Conservation (phyloP, 768 basidiomycete genomes). For the Fomitopsis pulvina region DNA sequence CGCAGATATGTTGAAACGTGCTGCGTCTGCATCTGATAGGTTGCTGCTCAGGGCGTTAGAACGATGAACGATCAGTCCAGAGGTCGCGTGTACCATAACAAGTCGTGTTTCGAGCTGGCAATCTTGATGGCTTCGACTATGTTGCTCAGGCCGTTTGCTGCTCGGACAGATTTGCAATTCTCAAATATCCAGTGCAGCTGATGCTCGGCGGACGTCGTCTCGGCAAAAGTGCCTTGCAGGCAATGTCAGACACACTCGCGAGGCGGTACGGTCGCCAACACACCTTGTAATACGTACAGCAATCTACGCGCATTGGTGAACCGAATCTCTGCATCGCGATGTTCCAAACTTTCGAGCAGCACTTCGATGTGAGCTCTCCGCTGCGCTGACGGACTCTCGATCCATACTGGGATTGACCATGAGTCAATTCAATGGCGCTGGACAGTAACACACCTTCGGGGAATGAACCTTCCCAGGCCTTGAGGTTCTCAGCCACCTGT, state of each 20-base stretch:
- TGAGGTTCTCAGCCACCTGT: conserved; percentile 80
- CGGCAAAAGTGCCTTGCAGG: conserved; percentile 74
- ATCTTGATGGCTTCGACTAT: conserved; percentile 89
- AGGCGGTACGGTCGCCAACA: conserved; percentile 9
- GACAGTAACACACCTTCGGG: conserved; percentile 45
- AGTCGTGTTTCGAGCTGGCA: conserved; percentile 80
- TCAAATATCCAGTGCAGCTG: conserved; percentile 95
- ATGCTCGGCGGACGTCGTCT: conserved; percentile 87
- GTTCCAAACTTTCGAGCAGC: conserved; percentile 83
- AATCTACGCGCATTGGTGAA: conserved; percentile 83
- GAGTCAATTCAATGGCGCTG: conserved; percentile 17
- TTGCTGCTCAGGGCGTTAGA: conserved; percentile 37
- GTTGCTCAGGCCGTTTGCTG: conserved; percentile 73
- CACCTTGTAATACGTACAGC: conserved; percentile 91
- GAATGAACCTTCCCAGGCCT: conserved; percentile 84
- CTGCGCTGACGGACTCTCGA: conserved; percentile 49
- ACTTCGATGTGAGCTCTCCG: conserved; percentile 72
- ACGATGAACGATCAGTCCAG: not conserved
- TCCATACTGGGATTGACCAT: conserved; percentile 59
- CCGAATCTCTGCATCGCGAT: conserved; percentile 75
- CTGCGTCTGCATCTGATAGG: conserved; percentile 68
- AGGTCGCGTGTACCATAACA: conserved; percentile 51
- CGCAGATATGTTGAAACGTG: conserved; percentile 60
- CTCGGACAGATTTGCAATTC: conserved; percentile 82
- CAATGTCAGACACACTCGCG: conserved; percentile 1